Conservation (phyloP, 2,329 filamentous ascomycete genomes). For the Neurospora sp. region DNA sequence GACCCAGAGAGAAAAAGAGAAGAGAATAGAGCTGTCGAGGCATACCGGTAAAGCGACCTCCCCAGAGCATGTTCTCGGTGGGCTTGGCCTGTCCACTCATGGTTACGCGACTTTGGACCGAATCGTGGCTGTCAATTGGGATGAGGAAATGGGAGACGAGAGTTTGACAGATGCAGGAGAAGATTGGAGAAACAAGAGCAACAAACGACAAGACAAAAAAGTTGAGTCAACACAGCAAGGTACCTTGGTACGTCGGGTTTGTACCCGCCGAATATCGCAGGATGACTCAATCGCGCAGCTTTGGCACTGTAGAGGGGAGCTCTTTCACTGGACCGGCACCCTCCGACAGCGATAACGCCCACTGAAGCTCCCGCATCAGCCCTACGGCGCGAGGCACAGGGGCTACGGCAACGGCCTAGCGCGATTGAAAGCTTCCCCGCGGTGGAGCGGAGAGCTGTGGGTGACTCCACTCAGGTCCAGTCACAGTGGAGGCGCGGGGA, state of each 20-base stretch:
- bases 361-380: not conserved
- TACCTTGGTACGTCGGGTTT: not conserved
- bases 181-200: not conserved
- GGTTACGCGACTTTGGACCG: conserved; percentile 11
- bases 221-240: not conserved
- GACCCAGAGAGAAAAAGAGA: not conserved
- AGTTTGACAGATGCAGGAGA: not conserved
- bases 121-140: not conserved
- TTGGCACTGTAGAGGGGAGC: not conserved
- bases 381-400: not conserved
- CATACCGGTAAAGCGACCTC: conserved; percentile 41
- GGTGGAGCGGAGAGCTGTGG: not conserved
- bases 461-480: not conserved
- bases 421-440: not conserved
- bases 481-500: not conserved
- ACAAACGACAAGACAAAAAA: not conserved
- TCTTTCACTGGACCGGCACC: not conserved
- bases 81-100: conserved; percentile 27
- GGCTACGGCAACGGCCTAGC: not conserved
- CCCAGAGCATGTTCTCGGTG: conserved; percentile 30
- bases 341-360: not conserved
- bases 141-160: not conserved
- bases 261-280: not conserved
- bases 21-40: conserved; percentile 5
- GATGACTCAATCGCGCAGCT: not conserved